These are phyloP conservation scores for Baorangia bicolor DNA, from an alignment of 768 basidiomycete genomes.

Conservation along the genomic window DNA sequence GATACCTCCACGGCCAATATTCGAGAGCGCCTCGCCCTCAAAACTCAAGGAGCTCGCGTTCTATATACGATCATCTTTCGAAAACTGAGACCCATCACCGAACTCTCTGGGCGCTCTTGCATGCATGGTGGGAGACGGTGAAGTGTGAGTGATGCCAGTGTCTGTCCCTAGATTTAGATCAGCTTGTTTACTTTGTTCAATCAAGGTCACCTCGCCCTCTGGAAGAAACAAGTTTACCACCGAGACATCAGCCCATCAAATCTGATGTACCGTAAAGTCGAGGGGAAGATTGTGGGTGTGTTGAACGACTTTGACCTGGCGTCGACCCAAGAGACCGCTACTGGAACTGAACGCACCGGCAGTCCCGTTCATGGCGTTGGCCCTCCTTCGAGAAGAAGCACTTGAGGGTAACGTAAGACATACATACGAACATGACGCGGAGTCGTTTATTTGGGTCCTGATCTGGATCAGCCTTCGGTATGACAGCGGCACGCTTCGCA, in stretches of 20 bases:
- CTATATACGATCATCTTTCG: neutral
- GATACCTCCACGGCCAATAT: neutral
- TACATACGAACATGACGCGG: too few relatives aligned
- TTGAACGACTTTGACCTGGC: slow-evolving; percentile 1
- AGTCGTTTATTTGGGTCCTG: too few relatives aligned
- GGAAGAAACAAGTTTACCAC: neutral
- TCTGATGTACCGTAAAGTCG: neutral
- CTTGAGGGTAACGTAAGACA: too few relatives aligned
- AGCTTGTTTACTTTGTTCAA: too few relatives aligned
- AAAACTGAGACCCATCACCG: neutral
- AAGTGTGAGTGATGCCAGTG: neutral
- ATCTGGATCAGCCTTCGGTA: too few relatives aligned
- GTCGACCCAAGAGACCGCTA: neutral
- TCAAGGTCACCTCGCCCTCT: neutral
- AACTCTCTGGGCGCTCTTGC: neutral
- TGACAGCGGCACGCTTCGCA: neutral
- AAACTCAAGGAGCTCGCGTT: neutral
- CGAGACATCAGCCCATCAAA: neutral
- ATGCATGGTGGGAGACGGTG: neutral
- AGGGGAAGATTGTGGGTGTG: neutral
- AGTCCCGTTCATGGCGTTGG: too few relatives aligned
- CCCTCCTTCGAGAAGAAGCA: too few relatives aligned
- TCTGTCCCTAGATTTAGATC: neutral
- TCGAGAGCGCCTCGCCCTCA: neutral
- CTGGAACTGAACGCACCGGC: too few relatives aligned